Evolutionary conservation across 1,284 basidiomycete genomes (phyloP).

Genomic region (Boletus hoseneyae): DNA sequence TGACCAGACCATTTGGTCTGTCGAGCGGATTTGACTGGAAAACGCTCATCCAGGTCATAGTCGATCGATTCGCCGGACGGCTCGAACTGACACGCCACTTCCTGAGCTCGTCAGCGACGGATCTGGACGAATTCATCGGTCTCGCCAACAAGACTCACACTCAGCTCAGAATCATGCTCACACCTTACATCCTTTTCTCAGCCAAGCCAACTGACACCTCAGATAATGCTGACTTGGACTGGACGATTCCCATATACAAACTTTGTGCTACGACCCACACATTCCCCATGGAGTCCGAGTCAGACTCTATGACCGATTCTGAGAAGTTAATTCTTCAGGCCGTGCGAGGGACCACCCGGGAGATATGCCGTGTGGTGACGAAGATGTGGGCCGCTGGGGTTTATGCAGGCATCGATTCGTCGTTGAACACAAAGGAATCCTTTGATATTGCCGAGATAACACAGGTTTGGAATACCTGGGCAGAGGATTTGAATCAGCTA

Average conservation of each 20-base stretch:
- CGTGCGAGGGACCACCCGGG: slow-evolving; percentile 34
- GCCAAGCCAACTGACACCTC: neutral
- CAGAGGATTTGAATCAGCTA: slow-evolving; percentile 23
- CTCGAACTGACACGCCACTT: slow-evolving; percentile 39
- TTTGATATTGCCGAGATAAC: slow-evolving; percentile 1
- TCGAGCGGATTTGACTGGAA: slow-evolving; percentile 43
- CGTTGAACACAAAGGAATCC: slow-evolving; percentile 4
- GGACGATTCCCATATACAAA: slow-evolving; percentile 26
- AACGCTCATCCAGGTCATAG: slow-evolving; percentile 36
- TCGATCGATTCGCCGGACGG: slow-evolving; percentile 41
- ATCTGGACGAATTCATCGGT: slow-evolving; percentile 2
- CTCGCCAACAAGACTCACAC: slow-evolving; percentile 13
- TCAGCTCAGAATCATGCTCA: slow-evolving; percentile 22
- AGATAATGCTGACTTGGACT: slow-evolving; percentile 8
- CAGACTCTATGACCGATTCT: slow-evolving; percentile 30
- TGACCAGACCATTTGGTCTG: slow-evolving; percentile 12
- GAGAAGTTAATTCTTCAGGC: slow-evolving; percentile 36
- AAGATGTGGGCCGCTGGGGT: slow-evolving; percentile 42
- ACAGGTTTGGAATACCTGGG: slow-evolving; percentile 23
- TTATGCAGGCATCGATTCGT: slow-evolving; percentile 28
- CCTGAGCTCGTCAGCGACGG: slow-evolving; percentile 25
- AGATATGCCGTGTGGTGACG: slow-evolving; percentile 45
- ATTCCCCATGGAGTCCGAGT: slow-evolving; percentile 16
- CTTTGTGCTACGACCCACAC: slow-evolving; percentile 37
- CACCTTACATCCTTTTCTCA: slow-evolving; percentile 14